Conservation (phyloP, 768 basidiomycete genomes). For the Lentinula sp. region DNA sequence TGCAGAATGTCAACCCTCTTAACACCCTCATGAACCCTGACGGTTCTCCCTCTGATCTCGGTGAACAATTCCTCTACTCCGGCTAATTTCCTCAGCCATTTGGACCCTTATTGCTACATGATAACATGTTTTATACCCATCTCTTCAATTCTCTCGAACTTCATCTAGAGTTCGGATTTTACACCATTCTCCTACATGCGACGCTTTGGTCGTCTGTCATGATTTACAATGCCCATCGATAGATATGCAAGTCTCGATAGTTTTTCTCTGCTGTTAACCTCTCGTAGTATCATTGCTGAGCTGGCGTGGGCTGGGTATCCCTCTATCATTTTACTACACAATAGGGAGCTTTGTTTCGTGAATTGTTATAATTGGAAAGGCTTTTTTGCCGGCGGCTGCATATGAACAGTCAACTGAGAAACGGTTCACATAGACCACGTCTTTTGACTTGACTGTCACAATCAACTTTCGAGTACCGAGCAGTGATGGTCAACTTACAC, state of each 20-base stretch:
- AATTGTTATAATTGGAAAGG: not conserved
- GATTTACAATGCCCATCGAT: constrained; percentile 10
- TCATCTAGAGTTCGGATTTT: not conserved
- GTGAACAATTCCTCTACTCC: constrained; percentile 39
- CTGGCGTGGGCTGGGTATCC: constrained; percentile 2
- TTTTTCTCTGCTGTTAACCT: not conserved
- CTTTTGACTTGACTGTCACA: no score
- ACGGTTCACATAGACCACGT: no score
- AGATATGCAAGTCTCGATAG: not conserved
- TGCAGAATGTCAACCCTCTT: constrained; percentile 48
- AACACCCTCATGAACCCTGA: constrained; percentile 46
- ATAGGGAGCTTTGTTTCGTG: not conserved
- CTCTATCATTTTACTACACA: not conserved
- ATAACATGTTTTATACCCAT: not conserved
- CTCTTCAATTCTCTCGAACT: not conserved
- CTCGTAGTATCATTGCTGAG: not conserved
- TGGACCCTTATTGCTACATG: not conserved
- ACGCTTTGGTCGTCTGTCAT: not conserved
- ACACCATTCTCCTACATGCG: not conserved
- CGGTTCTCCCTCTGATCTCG: constrained; percentile 49
- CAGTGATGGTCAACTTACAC: constrained; percentile 30
- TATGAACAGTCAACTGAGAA: no score
- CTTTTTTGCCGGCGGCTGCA: not conserved
- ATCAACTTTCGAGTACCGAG: not conserved
- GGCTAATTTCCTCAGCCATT: not conserved